phyloP scores from a whole-genome alignment of 2,329 filamentous ascomycete genomes.

The Cytospora mali region DNA sequence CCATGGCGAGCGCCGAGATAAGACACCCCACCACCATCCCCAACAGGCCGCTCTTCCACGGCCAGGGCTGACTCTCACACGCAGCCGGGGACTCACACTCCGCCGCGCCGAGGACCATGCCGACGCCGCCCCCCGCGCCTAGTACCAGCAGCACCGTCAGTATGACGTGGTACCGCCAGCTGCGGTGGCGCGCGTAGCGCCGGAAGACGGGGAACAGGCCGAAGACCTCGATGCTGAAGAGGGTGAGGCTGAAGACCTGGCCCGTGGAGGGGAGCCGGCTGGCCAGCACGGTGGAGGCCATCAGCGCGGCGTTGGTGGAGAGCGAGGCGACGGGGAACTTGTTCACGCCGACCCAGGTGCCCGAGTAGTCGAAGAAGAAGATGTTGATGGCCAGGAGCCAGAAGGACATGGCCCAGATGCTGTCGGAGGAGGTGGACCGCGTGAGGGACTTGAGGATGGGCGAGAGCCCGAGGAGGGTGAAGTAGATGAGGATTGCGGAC shows the following conservation, averaged over 20 bases:
- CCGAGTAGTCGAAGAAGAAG: slow-evolving; percentile 96
- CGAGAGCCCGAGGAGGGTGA: slow-evolving; percentile 84
- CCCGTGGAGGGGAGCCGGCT: slow-evolving; percentile 86
- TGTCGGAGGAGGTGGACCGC: slow-evolving; percentile 86
- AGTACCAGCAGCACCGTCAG: slow-evolving; percentile 78
- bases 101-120: slow-evolving; percentile 54
- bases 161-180: slow-evolving; percentile 77
- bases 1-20: slow-evolving; percentile 78
- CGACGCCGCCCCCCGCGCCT: slow-evolving; percentile 78
- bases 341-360: slow-evolving; percentile 55
- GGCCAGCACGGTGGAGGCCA: slow-evolving; percentile 93
- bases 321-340: slow-evolving; percentile 71
- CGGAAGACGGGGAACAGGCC: slow-evolving; percentile 96
- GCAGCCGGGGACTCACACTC: slow-evolving; percentile 34
- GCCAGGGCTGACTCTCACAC: slow-evolving; percentile 42
- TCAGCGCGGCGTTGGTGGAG: slow-evolving; percentile 93
- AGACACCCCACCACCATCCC: slow-evolving; percentile 78
- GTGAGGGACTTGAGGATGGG: slow-evolving; percentile 98
- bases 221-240: slow-evolving; percentile 97
- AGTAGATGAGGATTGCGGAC: slow-evolving; percentile 90
- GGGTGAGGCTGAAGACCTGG: slow-evolving; percentile 90
- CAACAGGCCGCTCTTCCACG: slow-evolving; percentile 61
- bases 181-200: slow-evolving; percentile 80
- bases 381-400: slow-evolving; percentile 95
- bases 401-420: slow-evolving; percentile 95